Evolutionary conservation across 2,329 filamentous ascomycete genomes (phyloP), one percentile per base, ranked within the genome.

Genomic region (Neoascochyta sp.): DNA sequence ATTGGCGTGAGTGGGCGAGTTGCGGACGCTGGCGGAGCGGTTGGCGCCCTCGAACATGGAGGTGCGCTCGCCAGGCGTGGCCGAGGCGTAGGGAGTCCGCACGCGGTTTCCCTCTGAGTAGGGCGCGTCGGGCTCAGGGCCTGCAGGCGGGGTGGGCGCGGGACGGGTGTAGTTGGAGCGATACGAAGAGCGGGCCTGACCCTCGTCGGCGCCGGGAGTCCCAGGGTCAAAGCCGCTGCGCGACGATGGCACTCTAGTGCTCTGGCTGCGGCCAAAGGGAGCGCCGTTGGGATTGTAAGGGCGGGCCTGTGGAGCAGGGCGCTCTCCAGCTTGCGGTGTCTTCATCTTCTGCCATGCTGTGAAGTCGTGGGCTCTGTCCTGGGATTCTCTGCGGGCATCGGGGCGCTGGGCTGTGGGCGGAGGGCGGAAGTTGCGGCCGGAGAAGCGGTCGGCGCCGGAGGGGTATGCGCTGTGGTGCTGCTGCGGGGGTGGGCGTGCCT

Each of bases 121-220:
- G 10, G 57, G 56, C 8, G 49, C 50, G 27, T 60, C 47, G 12
- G 47, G 38, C 42, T 37, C 54, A 8, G 29, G 30, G 12, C 35
- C 32, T 3, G 31, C 34, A 8, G 36, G 29, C 9, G 60, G 55
- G 38, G 55, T 51, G n/a, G 50, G 47, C 43, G 44, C 39, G 54
- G 64, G 32, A 16, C 58, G 55, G 19, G 56, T 43, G 26, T 59
- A 57, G 37, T 52, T 54, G 7, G 52, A 48, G 22, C 58, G 53
- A n/a, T 73, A 68, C 3, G 71, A 70, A 9, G 70, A 71, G 35
- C 69, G 68, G 13, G 75, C 75, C 52, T 74, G 74, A 19, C 73
- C 68, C 45, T 80, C 76, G 47, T 80, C 76, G 19, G 69, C 74
- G n/a, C 72, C 75, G 17, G 74, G 67, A 5, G 67, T 68, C n/a